phyloP scores from a whole-genome alignment of 768 basidiomycete genomes.

The Myochromella boudieri region DNA sequence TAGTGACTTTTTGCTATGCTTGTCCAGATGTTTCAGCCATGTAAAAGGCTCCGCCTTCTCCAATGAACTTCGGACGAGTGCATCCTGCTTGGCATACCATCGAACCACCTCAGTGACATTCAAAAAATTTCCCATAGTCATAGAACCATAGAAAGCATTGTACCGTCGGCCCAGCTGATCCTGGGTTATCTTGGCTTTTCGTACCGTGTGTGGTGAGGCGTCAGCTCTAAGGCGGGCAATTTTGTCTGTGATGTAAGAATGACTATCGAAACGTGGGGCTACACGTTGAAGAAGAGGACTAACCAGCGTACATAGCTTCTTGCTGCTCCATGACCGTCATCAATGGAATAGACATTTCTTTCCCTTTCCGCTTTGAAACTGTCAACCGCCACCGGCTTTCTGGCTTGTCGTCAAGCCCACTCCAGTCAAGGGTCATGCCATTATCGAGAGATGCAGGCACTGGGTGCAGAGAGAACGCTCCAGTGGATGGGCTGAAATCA shows the following conservation, averaged over 20 bases:
- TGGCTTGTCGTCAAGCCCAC: constrained; percentile 51
- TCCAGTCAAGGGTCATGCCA: constrained; percentile 75
- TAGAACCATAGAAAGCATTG: constrained; percentile 43
- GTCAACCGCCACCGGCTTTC: constrained; percentile 65
- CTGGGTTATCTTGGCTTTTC: constrained; percentile 62
- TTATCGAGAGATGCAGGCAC: constrained; percentile 69
- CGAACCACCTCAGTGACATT: constrained; percentile 52
- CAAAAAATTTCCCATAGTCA: constrained; percentile 31
- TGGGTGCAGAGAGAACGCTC: constrained; percentile 49
- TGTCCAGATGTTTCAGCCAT: constrained; percentile 72
- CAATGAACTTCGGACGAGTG: constrained; percentile 46
- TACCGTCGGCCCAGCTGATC: constrained; percentile 72
- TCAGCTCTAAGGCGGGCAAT: constrained; percentile 51
- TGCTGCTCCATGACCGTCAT: constrained; percentile 56
- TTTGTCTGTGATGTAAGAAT: constrained; percentile 43
- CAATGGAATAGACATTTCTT: constrained; percentile 42
- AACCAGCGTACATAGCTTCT: constrained; percentile 58
- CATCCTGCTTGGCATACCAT: constrained; percentile 60
- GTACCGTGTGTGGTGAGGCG: constrained; percentile 51
- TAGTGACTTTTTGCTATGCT: constrained; percentile 29
- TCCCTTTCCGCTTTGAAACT: constrained; percentile 60
- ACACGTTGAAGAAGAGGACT: constrained; percentile 6
- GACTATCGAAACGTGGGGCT: not conserved
- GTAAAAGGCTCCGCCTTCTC: constrained; percentile 69
- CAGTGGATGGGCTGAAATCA: constrained; percentile 70